These are phyloP conservation scores for Exophiala xenobiotica DNA, from an alignment of 2,329 filamentous ascomycete species.

Conservation along the genomic window DNA sequence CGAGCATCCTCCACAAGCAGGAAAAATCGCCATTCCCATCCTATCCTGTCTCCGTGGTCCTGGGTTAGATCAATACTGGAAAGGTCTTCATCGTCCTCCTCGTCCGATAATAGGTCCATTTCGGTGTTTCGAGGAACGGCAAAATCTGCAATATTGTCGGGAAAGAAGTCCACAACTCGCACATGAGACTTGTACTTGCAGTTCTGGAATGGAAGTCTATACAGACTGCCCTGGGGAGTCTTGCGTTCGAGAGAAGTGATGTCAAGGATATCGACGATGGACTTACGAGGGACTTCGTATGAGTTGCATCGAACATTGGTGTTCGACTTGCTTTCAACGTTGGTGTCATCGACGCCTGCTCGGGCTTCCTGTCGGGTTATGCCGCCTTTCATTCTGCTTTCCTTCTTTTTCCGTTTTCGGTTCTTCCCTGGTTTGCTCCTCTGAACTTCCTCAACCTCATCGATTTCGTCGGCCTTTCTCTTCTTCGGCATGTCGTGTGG, in stretches of 20 bases:
- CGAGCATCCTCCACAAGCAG: conserved; percentile 72
- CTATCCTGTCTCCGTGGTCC: conserved; percentile 28
- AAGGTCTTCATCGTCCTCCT: conserved; percentile 35
- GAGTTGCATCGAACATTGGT: conserved; percentile 49
- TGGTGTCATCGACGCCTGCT: background rate
- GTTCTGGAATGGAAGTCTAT: conserved; percentile 69
- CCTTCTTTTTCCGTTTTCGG: conserved; percentile 31
- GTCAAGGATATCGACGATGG: conserved; percentile 51
- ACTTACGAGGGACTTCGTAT: conserved; percentile 41
- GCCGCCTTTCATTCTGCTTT: conserved; percentile 32
- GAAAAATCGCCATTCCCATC: conserved; percentile 83
- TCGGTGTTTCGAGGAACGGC: conserved; percentile 53
- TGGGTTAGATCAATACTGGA: conserved; percentile 15
- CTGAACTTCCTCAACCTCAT: conserved; percentile 25
- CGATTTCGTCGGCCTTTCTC: conserved; percentile 32
- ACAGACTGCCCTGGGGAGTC: conserved; percentile 45
- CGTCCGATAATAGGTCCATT: conserved; percentile 50
- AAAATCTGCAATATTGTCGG: conserved; percentile 70
- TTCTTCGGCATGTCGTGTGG: conserved; percentile 20
- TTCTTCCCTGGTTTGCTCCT: conserved; percentile 29
- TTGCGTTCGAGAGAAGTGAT: conserved; percentile 47
- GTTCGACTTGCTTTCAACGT: conserved; percentile 3
- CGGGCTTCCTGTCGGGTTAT: background rate
- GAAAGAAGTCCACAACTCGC: conserved; percentile 80
- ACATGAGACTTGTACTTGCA: conserved; percentile 65